These are phyloP conservation scores for Seiridium cupressi DNA, from an alignment of 2,329 filamentous ascomycete genomes.

Conservation along the genomic window DNA sequence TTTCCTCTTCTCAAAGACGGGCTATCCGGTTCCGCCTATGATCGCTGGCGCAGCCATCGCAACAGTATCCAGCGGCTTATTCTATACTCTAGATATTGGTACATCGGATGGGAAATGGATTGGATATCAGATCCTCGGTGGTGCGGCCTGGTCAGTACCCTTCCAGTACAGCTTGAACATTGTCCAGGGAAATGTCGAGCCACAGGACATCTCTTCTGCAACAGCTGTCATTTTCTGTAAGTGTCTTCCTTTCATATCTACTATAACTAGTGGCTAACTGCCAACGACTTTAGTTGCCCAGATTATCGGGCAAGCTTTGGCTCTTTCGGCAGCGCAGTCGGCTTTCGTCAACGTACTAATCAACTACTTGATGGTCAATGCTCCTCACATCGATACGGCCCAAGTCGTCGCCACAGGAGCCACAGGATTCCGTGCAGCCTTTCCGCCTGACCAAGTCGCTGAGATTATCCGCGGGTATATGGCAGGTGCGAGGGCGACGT, in stretches of 20 bases:
- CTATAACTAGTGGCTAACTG: not conserved
- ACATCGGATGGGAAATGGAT: slow-evolving; percentile 30
- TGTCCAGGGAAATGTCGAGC: not conserved
- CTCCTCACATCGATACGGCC: not conserved
- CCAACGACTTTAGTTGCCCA: not conserved
- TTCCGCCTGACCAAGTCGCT: not conserved
- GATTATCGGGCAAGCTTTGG: not conserved
- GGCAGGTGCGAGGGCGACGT: not conserved
- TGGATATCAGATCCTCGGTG: slow-evolving; percentile 43
- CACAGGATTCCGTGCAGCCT: not conserved
- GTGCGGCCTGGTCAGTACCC: slow-evolving; percentile 13
- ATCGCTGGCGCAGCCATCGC: slow-evolving; percentile 34
- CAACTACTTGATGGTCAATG: not conserved
- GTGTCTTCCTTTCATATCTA: not conserved
- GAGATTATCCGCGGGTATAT: not conserved
- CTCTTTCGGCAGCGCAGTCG: not conserved
- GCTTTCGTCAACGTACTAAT: not conserved
- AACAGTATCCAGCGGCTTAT: slow-evolving; percentile 37
- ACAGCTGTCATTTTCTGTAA: not conserved
- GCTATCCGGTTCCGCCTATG: slow-evolving; percentile 44
- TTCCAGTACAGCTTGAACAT: not conserved
- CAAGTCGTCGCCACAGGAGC: not conserved
- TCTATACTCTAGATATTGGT: slow-evolving; percentile 37
- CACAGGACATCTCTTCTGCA: not conserved
- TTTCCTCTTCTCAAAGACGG: slow-evolving; percentile 31